These are phyloP conservation scores for Solanum lignicaule DNA, from an alignment of 257 asterid species.

Conservation along the genomic window DNA sequence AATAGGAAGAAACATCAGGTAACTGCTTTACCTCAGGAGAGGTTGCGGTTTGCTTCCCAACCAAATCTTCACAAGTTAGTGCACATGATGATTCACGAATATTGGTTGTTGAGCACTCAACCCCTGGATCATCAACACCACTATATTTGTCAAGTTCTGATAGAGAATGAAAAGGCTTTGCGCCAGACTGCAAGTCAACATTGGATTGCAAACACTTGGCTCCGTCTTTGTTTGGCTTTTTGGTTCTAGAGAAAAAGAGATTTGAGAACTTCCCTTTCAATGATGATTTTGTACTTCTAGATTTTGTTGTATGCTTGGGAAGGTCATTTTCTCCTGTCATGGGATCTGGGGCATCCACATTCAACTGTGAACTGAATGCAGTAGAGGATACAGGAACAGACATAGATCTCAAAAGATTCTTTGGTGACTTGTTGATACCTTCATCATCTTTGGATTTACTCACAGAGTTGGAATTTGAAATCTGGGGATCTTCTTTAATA, in stretches of 20 bases:
- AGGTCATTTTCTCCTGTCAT: background rate
- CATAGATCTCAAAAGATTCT: slow-evolving; percentile 7
- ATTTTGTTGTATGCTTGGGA: background rate
- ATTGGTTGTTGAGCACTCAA: slow-evolving; percentile 17
- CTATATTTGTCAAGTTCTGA: slow-evolving; percentile 12
- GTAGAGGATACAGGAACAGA: slow-evolving; percentile 8
- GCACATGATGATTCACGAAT: slow-evolving; percentile 17
- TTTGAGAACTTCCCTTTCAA: slow-evolving; percentile 7
- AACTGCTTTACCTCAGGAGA: slow-evolving; percentile 44
- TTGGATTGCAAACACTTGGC: slow-evolving; percentile 22
- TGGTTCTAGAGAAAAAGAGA: slow-evolving; percentile 1
- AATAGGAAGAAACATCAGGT: background rate
- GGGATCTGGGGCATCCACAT: background rate
- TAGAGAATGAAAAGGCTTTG: slow-evolving; percentile 8
- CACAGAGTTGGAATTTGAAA: background rate
- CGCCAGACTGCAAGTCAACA: slow-evolving; percentile 14
- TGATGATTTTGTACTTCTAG: slow-evolving; percentile 6
- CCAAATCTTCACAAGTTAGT: slow-evolving; percentile 18
- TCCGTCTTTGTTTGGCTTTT: slow-evolving; percentile 39
- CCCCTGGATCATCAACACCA: slow-evolving; percentile 3
- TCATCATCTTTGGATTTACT: background rate
- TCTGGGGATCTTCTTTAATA: slow-evolving; percentile 20
- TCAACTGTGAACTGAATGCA: background rate
- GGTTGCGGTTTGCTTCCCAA: slow-evolving; percentile 18
- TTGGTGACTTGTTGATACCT: background rate